Percentiles rank a stretch among this genome's conserved stretches.
These are phyloP conservation scores for Paracoccidioides brasiliensis DNA, from an alignment of 2,329 filamentous ascomycete genomes.

Conservation along the genomic window DNA sequence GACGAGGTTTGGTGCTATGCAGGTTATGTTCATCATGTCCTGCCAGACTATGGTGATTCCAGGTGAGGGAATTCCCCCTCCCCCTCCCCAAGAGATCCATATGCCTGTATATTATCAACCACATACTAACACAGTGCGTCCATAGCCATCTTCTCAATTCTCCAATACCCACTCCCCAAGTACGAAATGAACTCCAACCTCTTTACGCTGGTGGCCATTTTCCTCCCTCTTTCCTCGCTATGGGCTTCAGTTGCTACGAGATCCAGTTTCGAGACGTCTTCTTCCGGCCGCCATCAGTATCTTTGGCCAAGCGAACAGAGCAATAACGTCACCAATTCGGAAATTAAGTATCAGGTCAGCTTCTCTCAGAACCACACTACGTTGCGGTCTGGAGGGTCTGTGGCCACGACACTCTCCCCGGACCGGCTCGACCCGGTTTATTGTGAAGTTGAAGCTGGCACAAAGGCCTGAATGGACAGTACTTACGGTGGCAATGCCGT, in stretches of 20 bases:
- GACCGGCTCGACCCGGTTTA: conserved; percentile 10
- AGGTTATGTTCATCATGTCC: conserved; percentile 54
- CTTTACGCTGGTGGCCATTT: conserved; percentile 47
- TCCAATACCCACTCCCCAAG: conserved; percentile 41
- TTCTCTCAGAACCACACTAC: conserved; percentile 1
- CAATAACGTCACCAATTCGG: not conserved
- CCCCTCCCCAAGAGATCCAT: not conserved
- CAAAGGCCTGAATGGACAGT: conserved; percentile 5
- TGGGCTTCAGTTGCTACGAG: conserved; percentile 42
- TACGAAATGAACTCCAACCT: conserved; percentile 44
- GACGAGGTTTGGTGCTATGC: conserved; percentile 50
- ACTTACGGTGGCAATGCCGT: not conserved
- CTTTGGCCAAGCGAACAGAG: conserved; percentile 5
- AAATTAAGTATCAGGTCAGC: not conserved
- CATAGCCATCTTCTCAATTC: conserved; percentile 46
- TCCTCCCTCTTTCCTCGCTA: conserved; percentile 52
- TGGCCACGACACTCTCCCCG: conserved; percentile 1
- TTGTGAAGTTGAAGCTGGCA: conserved; percentile 8
- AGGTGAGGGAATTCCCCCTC: conserved; percentile 32
- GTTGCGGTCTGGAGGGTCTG: not conserved
- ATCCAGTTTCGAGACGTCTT: conserved; percentile 7
- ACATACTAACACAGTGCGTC: conserved; percentile 5
- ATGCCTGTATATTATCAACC: too few species aligned
- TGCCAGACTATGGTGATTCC: conserved; percentile 54
- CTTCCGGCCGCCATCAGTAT: not conserved